Base-by-base conservation (phyloP, 192 early-diverging fungal species). In the Phycomyces blakesleeanus region DNA sequence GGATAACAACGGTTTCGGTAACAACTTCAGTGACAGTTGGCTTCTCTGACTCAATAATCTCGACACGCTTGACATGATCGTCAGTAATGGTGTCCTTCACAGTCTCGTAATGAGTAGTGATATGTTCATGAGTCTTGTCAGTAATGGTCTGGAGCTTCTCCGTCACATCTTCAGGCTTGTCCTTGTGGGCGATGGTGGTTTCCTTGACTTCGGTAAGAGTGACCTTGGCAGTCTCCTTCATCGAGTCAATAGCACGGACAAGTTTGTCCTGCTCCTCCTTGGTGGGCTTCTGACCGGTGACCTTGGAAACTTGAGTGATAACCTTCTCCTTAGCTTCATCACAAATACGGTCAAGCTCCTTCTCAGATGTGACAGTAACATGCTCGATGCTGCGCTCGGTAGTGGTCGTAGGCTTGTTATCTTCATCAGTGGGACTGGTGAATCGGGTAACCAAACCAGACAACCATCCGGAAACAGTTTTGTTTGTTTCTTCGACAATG, bases 41-140 rank as follows among this genome's bases (percentile, higher is more conserved):
- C 14, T 47, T 59, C 11, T 42, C 57, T 6, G 10, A 12, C 12
- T 39, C 16, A 11, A 21, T 39, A 18, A 39, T 42, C n/a, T 40
- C 56, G n/a, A 24, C 38, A 8, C 22, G 42, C 61, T 63, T 54
- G 22, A 16, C n/a, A 10, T 40, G 37, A 63, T 29, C 15, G 7
- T 63, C 61, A 41, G 51, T 41, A n/a, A 38, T 21, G 22, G 51
- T 50, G n/a, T 63, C 61, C 37, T 53, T 25, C 9, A 18, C 44
- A 47, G 44, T 18, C 12, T 47, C 44, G 18, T 47, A 47, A 18
- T 47, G 44, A 14, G 44, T n/a, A 3, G 44, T n/a, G 18, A 47
- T 47, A 11, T 47, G 44, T 3, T 47, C 15, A 47, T 47, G 44
- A 11, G 44, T n/a, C 44, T 47, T 47, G 44, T 47, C 44, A 47